Evolutionary conservation across 148 eudicot species (phyloP).

Genomic region (Vaccinium myrtillus): DNA sequence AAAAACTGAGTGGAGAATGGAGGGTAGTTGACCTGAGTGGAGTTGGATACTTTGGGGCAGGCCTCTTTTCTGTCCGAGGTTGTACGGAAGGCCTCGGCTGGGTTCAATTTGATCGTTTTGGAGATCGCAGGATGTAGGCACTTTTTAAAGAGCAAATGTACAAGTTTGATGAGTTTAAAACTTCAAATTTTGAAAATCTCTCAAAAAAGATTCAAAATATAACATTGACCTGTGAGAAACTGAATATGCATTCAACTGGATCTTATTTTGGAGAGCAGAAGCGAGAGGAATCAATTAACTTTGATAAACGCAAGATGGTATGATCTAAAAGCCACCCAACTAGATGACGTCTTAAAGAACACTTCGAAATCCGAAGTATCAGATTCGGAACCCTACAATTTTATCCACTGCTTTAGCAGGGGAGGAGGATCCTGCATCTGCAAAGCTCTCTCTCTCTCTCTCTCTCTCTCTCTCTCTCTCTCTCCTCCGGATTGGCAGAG

Average conservation of each 20-base stretch:
- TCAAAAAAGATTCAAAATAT: too few species aligned
- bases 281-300: background rate
- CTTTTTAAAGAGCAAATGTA: background rate
- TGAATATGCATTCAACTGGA: background rate
- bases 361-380: background rate
- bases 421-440: background rate
- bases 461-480: background rate
- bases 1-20: background rate
- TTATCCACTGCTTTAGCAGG: background rate
- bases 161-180: constrained; percentile 7
- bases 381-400: background rate
- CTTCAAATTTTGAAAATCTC: background rate
- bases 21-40: background rate
- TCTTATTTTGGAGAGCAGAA: background rate
- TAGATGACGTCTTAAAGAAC: background rate
- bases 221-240: background rate
- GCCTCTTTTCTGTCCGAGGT: background rate
- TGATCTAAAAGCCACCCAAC: background rate
- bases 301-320: background rate
- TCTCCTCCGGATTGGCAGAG: background rate
- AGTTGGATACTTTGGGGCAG: background rate
- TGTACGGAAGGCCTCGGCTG: background rate
- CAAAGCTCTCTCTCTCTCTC: background rate
- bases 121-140: background rate
- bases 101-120: background rate